phyloP scores from a whole-genome alignment of 2,329 filamentous ascomycete species.

The Colletotrichum lindemuthianum region DNA sequence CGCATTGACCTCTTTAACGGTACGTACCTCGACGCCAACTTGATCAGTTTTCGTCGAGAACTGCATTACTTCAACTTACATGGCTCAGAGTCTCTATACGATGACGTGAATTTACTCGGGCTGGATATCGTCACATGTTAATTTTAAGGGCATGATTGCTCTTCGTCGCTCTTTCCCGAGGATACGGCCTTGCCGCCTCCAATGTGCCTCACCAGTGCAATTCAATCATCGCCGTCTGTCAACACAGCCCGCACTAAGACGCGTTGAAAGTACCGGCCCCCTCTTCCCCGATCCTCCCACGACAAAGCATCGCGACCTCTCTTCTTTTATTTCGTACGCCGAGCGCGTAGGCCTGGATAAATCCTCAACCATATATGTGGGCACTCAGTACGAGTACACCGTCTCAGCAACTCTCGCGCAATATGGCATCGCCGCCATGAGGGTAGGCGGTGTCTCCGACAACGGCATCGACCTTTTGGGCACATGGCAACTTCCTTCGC shows the following conservation, averaged over 20 bases:
- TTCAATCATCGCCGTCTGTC: slow-evolving; percentile 4
- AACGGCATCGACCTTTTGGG: slow-evolving; percentile 80
- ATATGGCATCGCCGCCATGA: slow-evolving; percentile 72
- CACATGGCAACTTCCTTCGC: slow-evolving; percentile 69
- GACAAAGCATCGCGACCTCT: slow-evolving; percentile 69
- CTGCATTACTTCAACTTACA: background rate
- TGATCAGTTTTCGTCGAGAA: background rate
- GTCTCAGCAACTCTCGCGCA: slow-evolving; percentile 64
- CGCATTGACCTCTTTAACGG: background rate
- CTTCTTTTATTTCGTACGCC: slow-evolving; percentile 73
- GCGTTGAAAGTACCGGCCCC: background rate
- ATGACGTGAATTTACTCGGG: background rate
- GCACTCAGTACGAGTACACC: slow-evolving; percentile 82
- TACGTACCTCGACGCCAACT: slow-evolving; percentile 15
- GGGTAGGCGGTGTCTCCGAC: slow-evolving; percentile 74
- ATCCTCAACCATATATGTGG: slow-evolving; percentile 70
- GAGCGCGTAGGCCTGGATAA: slow-evolving; percentile 63
- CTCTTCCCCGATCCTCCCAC: slow-evolving; percentile 55
- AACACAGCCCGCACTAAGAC: slow-evolving; percentile 12
- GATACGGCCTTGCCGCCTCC: background rate
- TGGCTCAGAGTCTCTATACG: too few species aligned
- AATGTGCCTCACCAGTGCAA: background rate
- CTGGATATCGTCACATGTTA: background rate
- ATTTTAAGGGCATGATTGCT: slow-evolving; percentile 12
- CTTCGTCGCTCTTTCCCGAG: slow-evolving; percentile 6